Base-by-base conservation (phyloP, 2,329 filamentous ascomycete genomes). In the Teratosphaeria pseudoeucalypti region DNA sequence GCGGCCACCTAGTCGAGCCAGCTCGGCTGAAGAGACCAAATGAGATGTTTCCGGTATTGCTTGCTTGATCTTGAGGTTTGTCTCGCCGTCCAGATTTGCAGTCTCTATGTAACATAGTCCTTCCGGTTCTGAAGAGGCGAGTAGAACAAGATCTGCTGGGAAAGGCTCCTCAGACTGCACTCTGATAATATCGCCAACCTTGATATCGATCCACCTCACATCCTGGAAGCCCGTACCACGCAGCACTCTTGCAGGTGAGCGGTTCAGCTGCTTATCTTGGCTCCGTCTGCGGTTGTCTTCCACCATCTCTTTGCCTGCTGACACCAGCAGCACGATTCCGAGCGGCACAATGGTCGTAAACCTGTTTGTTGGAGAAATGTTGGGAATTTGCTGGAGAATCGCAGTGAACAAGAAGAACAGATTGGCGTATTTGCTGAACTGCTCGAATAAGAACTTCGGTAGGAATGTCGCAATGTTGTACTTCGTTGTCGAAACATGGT, bases 371-470 rank as follows among this genome's bases (percentile, higher is more conserved):
- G 95, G 94, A 37, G 92, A 96, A 62, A 99, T 87, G 65, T 88
- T 87, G 26, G 94, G 94, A 62, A 99, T 96, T 74, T 99, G 94
- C 78, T 99, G 94, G 54, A 99, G 78, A 49, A 85, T 86, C 16
- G 94, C 92, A 43, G 94, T 99, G 75, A 99, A 97, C 73, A 99
- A 83, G 88, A 99, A 99, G 80, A 99, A 99, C 71, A 99, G 77
- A 76, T 99, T 99, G 79, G 94, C 94, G 75, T 96, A 96, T 79
- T 96, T 99, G 62, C 92, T 96, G 77, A 99, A 99, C 73, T 99
- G 94, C 75, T 99, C 94, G 74, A 92, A 91, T 59, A 99, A 80
- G 76, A 99, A 99, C 75, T 99, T 99, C 56, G 94, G 94, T 19
- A 97, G 72, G 74, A 99, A 99, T 23, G 91, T 96, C 58, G 89